These are phyloP conservation scores for Cercophora scortea DNA, from an alignment of 495 filamentous ascomycete genomes.

Conservation along the genomic window DNA sequence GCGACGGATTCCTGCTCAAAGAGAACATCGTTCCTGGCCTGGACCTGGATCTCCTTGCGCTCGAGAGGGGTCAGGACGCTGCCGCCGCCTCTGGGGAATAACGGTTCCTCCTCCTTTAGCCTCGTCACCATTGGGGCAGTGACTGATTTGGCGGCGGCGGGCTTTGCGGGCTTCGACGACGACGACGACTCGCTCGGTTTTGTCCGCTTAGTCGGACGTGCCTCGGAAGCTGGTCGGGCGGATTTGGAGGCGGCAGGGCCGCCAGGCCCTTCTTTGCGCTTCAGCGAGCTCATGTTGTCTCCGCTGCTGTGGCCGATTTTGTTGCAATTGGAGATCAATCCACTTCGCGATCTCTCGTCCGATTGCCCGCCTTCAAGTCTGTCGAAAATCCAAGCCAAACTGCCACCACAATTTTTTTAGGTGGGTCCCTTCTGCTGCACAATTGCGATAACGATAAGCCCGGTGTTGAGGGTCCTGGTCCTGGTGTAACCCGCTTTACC, in stretches of 20 bases:
- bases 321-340: conserved; percentile 17
- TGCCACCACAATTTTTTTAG: conserved; percentile 22
- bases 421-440: conserved; percentile 10
- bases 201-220: conserved; percentile 34
- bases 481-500: too few relatives aligned
- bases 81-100: conserved; percentile 89
- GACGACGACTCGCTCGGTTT: conserved; percentile 27
- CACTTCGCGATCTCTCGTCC: conserved; percentile 4
- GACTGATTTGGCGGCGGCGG: conserved; percentile 19
- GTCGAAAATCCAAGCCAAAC: conserved; percentile 5
- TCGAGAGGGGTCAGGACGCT: conserved; percentile 89
- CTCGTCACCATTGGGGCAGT: conserved; percentile 18
- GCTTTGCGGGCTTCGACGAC: conserved; percentile 10
- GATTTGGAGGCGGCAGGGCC: conserved; percentile 29
- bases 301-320: background rate
- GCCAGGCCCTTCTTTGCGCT: conserved; percentile 39
- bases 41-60: conserved; percentile 90
- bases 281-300: conserved; percentile 34
- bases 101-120: conserved; percentile 66
- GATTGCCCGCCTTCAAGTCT: conserved; percentile 6
- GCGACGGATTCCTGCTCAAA: conserved; percentile 69
- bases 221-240: conserved; percentile 20
- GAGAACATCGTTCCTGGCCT: conserved; percentile 85
- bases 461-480: conserved; percentile 9
- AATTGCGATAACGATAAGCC: conserved; percentile 24